phyloP scores from a whole-genome alignment of 2,329 filamentous ascomycete genomes.

The Capronia americana region DNA sequence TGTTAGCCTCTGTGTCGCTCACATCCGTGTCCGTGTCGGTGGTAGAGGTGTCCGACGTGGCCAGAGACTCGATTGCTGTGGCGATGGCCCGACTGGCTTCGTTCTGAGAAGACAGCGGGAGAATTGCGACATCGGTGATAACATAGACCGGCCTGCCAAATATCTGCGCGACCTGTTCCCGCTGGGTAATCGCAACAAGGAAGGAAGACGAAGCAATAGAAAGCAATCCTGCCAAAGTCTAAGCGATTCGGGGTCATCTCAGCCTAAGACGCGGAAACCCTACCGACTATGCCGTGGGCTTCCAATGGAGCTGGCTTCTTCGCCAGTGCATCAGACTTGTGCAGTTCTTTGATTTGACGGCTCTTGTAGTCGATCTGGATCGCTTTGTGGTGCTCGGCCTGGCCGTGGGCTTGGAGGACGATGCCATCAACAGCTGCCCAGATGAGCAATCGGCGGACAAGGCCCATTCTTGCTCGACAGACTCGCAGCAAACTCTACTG shows the following conservation, averaged over 20 bases:
- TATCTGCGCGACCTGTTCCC: slow-evolving; percentile 87
- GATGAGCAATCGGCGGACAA: slow-evolving; percentile 80
- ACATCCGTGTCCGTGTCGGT: slow-evolving; percentile 39
- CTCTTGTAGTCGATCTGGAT: slow-evolving; percentile 75
- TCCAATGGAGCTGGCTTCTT: slow-evolving; percentile 52
- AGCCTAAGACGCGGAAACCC: slow-evolving; percentile 20
- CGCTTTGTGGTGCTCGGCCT: slow-evolving; percentile 53
- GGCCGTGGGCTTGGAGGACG: slow-evolving; percentile 74
- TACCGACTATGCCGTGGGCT: slow-evolving; percentile 64
- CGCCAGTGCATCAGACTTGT: slow-evolving; percentile 43
- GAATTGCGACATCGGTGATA: slow-evolving; percentile 87
- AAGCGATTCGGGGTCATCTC: slow-evolving; percentile 6
- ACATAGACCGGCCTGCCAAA: slow-evolving; percentile 83
- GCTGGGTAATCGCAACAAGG: slow-evolving; percentile 82
- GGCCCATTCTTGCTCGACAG: slow-evolving; percentile 59
- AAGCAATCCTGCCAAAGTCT: slow-evolving; percentile 71
- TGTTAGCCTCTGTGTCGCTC: slow-evolving; percentile 42
- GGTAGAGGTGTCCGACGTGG: slow-evolving; percentile 25
- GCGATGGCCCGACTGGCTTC: slow-evolving; percentile 77
- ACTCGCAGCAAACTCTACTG: background rate
- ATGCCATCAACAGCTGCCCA: slow-evolving; percentile 83
- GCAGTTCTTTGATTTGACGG: slow-evolving; percentile 56
- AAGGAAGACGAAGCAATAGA: slow-evolving; percentile 82
- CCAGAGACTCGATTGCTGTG: slow-evolving; percentile 39
- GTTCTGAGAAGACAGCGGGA: slow-evolving; percentile 76